Conservation (phyloP, 495 filamentous ascomycete genomes). For the Lepidopterella palustris region DNA sequence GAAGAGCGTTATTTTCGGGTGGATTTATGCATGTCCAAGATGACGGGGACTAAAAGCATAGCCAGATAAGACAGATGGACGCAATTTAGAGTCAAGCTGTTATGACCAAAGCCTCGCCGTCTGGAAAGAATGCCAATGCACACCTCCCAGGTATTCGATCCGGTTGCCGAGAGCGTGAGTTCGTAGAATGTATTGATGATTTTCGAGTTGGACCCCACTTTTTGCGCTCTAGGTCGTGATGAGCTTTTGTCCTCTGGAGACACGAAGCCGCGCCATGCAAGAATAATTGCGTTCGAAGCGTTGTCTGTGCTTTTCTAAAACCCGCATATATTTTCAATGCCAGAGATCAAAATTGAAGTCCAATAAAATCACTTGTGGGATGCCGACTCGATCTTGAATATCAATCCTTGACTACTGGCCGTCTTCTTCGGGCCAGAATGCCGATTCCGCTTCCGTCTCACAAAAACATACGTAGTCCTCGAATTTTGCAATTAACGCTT, state of each 20-base stretch:
- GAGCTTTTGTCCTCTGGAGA: not conserved
- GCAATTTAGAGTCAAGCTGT: not conserved
- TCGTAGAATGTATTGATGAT: not conserved
- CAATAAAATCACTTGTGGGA: not conserved
- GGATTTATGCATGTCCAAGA: not conserved
- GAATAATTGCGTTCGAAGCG: not conserved
- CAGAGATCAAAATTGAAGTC: not conserved
- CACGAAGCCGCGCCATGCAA: not conserved
- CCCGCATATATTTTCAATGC: not conserved
- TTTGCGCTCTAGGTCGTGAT: not conserved
- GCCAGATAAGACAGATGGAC: not conserved
- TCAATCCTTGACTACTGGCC: not conserved
- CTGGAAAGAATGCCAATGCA: not conserved
- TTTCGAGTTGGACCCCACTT: not conserved
- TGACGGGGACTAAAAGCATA: not conserved
- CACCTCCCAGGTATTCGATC: not conserved
- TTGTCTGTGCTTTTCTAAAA: not conserved
- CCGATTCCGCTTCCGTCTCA: no score
- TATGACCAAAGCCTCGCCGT: not conserved
- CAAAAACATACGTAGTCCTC: no score
- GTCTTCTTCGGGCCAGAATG: no score
- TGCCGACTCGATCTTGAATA: not conserved
- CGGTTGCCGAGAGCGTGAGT: not conserved
- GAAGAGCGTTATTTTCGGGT: not conserved
- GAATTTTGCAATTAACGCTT: no score